Evolutionary conservation across 2,329 filamentous ascomycete genomes (phyloP), one percentile per base, ranked within the genome.

Genomic region (Fusarium dlaminii): DNA sequence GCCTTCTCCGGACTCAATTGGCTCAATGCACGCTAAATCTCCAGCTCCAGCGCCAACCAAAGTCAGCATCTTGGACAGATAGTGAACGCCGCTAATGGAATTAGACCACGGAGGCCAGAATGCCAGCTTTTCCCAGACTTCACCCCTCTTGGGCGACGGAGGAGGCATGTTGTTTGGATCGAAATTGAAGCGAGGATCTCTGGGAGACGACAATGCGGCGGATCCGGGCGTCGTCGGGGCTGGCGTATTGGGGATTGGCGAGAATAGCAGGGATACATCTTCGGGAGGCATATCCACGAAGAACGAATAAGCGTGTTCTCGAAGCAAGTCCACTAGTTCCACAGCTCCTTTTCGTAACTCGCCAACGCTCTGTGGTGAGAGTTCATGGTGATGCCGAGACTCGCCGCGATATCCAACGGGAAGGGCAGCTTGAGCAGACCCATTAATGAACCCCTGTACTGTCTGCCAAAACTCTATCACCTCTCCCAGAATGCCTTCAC

Each of bases 91-190:
- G 66, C 95, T 97, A 30, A 98, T 85, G 0, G 95, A 95, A 79
- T 98, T 98, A 5, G 95, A 93, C 84, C 93, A 92, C 0, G 96
- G 96, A 8, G 96, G 95, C 95, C 96, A 98, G 82, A 98, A 99
- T 0, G 95, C 96, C 81, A 96, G 90, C 84, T 96, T 93, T 79
- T 98, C 96, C 94, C 95, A 98, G 0, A 92, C 85, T 77, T 98
- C 94, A 11, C 95, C 96, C 49, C 89, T 90, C 75, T 88, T 93
- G 1, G 94, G 94, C 1, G 93, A 94, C 3, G 92, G 91, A 17
- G 91, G 90, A 4, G 94, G 95, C 6, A 94, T 85, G 71, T 93
- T 95, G 79, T 89, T 92, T 0, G 90, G 87, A 79, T 98, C 94
- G 68, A 98, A 90, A 63, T 91, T 93, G 82, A 97, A 96, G 4